Percentiles rank a stretch among this genome's conserved stretches.
Conservation (phyloP, 768 basidiomycete genomes). For the Rhodotorula toruloides region DNA sequence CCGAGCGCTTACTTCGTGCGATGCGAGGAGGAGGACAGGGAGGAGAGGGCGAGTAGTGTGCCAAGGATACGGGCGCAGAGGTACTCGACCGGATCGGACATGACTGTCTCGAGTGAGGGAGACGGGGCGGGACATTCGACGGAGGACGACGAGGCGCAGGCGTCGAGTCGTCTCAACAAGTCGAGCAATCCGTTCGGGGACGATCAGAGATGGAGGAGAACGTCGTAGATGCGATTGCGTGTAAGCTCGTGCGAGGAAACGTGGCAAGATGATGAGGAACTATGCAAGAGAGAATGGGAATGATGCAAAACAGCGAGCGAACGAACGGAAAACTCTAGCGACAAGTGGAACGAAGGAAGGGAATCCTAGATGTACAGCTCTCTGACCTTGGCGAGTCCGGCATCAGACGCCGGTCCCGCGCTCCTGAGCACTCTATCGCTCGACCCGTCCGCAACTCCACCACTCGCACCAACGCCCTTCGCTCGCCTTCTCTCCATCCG, state of each 20-base stretch:
- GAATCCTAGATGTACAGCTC: conserved; percentile 10
- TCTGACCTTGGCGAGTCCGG: neutral
- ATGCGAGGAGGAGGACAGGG: neutral
- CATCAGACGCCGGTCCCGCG: neutral
- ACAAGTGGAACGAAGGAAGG: neutral
- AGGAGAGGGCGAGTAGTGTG: neutral
- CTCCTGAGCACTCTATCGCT: neutral
- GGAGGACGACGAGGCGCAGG: neutral
- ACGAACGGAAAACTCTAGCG: neutral
- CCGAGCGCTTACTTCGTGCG: conserved; percentile 21
- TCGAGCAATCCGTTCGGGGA: neutral
- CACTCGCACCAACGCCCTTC: neutral
- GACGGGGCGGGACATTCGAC: neutral
- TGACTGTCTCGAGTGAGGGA: no score
- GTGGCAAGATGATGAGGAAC: no score
- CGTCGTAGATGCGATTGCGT: no score
- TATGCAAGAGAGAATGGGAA: no score
- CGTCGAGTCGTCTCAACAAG: no score
- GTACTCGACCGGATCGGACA: no score
- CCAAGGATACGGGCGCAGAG: no score
- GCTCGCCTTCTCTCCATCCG: conserved; percentile 3
- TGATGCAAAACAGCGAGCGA: neutral
- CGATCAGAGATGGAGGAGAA: neutral
- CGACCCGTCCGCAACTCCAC: neutral
- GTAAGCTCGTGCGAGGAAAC: no score